These are phyloP conservation scores for Arxiozyma heterogenica DNA, from an alignment of 1,139 yeast species.

Conservation along the genomic window DNA sequence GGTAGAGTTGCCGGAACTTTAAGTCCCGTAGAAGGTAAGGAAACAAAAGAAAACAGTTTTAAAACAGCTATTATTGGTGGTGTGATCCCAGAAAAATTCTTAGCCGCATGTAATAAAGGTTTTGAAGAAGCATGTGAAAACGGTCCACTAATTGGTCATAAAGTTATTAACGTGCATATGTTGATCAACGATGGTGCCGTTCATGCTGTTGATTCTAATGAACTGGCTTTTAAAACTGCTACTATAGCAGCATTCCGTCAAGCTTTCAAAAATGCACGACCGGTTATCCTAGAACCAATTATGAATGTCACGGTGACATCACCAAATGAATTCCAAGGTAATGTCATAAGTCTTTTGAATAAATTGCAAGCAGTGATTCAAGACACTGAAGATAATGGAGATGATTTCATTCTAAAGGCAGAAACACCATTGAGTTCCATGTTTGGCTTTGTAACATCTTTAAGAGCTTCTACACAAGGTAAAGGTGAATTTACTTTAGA, in stretches of 20 bases:
- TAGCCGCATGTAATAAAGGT: constrained; percentile 91
- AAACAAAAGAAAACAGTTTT: constrained; percentile 8
- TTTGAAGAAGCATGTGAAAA: constrained; percentile 90
- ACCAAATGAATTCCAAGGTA: constrained; percentile 93
- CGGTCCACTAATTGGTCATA: constrained; percentile 95
- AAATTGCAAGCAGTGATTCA: constrained; percentile 86
- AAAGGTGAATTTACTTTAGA: constrained; percentile 97
- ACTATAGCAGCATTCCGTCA: constrained; percentile 87
- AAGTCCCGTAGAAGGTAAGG: constrained; percentile 48
- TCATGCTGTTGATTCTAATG: constrained; percentile 95
- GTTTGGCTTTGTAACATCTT: constrained; percentile 92
- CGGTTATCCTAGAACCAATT: constrained; percentile 89
- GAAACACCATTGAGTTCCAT: constrained; percentile 91
- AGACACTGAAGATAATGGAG: constrained; percentile 89
- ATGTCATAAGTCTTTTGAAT: constrained; percentile 82
- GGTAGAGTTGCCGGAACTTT: constrained; percentile 92
- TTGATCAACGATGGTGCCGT: constrained; percentile 94
- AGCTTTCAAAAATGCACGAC: constrained; percentile 75
- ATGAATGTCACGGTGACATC: constrained; percentile 91
- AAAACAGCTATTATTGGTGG: constrained; percentile 92
- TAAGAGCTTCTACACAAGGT: constrained; percentile 97
- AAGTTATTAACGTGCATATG: constrained; percentile 88
- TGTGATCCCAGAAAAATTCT: constrained; percentile 88
- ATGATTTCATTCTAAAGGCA: constrained; percentile 87
- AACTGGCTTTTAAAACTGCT: constrained; percentile 89